A percentile compares a stretch with the other conserved stretches of the same genome.
phyloP scores from a whole-genome alignment of 2,329 filamentous ascomycete genomes.

The Fusarium bactridioides region DNA sequence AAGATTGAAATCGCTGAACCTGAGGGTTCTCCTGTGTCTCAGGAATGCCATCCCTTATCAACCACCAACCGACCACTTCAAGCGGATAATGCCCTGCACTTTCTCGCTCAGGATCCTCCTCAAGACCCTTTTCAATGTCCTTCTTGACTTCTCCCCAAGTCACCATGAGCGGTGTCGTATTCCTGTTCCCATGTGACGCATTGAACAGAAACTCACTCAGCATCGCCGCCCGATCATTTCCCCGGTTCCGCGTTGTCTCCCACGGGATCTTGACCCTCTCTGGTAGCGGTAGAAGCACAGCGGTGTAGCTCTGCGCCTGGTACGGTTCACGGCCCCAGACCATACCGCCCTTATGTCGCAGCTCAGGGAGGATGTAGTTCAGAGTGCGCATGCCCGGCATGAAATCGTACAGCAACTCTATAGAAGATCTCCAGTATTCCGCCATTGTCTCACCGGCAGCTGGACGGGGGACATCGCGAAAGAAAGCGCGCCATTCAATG shows the following conservation, averaged over 20 bases:
- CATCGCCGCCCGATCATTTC: not conserved
- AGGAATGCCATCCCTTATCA: constrained; percentile 9
- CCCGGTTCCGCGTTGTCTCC: constrained; percentile 25
- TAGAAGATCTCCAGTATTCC: constrained; percentile 30
- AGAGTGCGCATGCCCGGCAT: constrained; percentile 38
- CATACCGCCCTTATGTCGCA: constrained; percentile 39
- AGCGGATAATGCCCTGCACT: not conserved
- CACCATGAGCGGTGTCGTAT: constrained; percentile 3
- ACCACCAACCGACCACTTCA: not conserved
- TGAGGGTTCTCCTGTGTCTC: constrained; percentile 5
- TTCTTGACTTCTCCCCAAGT: constrained; percentile 28
- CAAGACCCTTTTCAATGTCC: constrained; percentile 28
- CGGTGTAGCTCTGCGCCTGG: constrained; percentile 21
- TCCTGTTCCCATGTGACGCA: not conserved
- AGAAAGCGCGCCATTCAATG: constrained; percentile 43
- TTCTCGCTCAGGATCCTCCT: not conserved
- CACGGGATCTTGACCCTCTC: constrained; percentile 36
- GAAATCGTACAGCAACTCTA: constrained; percentile 33
- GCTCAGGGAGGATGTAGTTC: constrained; percentile 40
- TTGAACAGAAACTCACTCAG: not conserved
- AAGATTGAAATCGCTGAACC: not conserved
- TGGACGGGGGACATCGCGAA: constrained; percentile 38
- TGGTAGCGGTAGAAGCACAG: constrained; percentile 34
- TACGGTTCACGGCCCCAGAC: constrained; percentile 42
- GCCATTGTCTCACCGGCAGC: constrained; percentile 30